phyloP scores from a whole-genome alignment of 352 stramenopile species.

The Phytophthora uliginosa region DNA sequence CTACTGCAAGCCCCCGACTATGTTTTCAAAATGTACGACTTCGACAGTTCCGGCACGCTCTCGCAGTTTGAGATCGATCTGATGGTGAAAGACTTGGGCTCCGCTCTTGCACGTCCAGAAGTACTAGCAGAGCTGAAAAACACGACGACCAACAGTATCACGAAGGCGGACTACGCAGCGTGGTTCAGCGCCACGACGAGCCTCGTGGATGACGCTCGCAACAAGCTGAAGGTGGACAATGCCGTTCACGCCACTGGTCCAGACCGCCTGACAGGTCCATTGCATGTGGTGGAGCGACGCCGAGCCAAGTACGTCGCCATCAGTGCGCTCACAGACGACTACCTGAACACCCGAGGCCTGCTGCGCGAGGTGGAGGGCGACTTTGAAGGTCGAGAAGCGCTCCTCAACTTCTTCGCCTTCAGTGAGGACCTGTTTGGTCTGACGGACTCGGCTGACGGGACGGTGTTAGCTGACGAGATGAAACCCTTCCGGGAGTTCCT shows the following conservation, averaged over 20 bases:
- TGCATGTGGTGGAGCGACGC: conserved; percentile 90
- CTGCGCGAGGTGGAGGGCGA: conserved; percentile 82
- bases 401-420: conserved; percentile 81
- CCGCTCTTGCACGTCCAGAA: conserved; percentile 47
- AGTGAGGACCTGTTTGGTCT: conserved; percentile 79
- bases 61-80: conserved; percentile 73
- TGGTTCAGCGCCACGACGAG: conserved; percentile 78
- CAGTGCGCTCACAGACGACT: conserved; percentile 92
- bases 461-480: conserved; percentile 43
- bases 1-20: conserved; percentile 57
- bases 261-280: conserved; percentile 92
- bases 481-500: conserved; percentile 65
- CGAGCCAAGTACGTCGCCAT: conserved; percentile 96
- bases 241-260: conserved; percentile 92
- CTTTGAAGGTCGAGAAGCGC: conserved; percentile 80
- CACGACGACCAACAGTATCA: conserved; percentile 46
- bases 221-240: conserved; percentile 93
- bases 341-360: conserved; percentile 81
- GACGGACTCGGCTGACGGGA: conserved; percentile 34
- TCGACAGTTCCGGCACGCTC: conserved; percentile 66
- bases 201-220: conserved; percentile 57
- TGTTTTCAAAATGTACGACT: conserved; percentile 82
- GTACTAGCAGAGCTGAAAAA: conserved; percentile 57
- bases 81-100: conserved; percentile 73
- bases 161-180: conserved; percentile 54